Evolutionary conservation across 208 protist genomes (phyloP).

Genomic region (Angomonas ambiguus): DNA sequence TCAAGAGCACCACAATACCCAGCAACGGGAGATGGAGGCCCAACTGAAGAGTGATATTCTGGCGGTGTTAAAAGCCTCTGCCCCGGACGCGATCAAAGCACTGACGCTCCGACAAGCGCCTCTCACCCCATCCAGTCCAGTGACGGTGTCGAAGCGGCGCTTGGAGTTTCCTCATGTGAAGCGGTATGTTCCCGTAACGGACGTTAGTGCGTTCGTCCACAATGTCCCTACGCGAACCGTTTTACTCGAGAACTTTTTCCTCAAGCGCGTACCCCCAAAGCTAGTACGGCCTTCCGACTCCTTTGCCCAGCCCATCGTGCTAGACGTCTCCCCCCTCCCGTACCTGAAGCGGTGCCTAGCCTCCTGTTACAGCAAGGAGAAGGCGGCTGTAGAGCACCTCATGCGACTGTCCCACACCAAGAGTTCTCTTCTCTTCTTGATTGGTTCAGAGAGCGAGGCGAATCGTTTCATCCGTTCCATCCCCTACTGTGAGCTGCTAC

Average conservation of each 20-base stretch:
- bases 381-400: constrained; percentile 57
- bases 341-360: constrained; percentile 36
- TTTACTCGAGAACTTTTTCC: constrained; percentile 1
- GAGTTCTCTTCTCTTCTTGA: constrained; percentile 63
- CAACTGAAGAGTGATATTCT: constrained; percentile 38
- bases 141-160: background rate
- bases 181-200: background rate
- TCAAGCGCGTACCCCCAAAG: background rate
- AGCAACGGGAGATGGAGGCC: constrained; percentile 26
- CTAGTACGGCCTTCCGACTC: constrained; percentile 17
- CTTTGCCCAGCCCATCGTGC: constrained; percentile 45
- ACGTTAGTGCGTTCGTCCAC: background rate
- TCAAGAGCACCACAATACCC: constrained; percentile 19
- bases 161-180: background rate
- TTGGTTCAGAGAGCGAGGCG: constrained; percentile 46
- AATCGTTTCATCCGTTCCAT: constrained; percentile 27
- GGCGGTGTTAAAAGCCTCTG: constrained; percentile 45
- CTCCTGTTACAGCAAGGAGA: constrained; percentile 28
- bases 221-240: background rate
- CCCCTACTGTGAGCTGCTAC: constrained; percentile 43
- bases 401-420: constrained; percentile 47
- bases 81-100: constrained; percentile 42
- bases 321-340: constrained; percentile 56
- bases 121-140: background rate
- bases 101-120: constrained; percentile 18